Base-by-base conservation (phyloP, 441 rosid genomes). In the Pelargonium exstipulatum region DNA sequence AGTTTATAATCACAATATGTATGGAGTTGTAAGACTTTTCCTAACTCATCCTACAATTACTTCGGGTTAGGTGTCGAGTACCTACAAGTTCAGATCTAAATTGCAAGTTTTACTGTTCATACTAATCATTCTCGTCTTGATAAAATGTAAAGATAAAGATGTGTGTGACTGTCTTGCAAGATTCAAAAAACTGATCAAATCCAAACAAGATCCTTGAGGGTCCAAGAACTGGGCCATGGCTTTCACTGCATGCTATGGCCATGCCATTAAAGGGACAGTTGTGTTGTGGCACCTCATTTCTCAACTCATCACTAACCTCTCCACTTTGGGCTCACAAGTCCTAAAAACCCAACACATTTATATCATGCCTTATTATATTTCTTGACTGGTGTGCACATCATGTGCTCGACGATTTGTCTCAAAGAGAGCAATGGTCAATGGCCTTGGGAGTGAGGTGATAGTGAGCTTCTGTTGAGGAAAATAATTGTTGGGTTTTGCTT, bases 201-300 rank as follows among this genome's bases (percentile, higher is more conserved):
- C 62, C 62, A 58, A 58, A 58, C 32, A 58, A 58, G 62, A 58
- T 58, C 62, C 62, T 16, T 58, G 62, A 58, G 62, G 49, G 49
- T 9, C 49, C 49, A 45, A 45, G 13, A 45, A 45, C 12, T 58
- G 62, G 62, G 62, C 62, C 62, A 57, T 57, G 62, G 61, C 16
- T 1, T 1, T 16, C 61, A 20, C 7, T 55, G 12, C 16, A 7
- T 7, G 8, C 9, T 7, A 37, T 7, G 8, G 42, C 20, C 62
- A 58, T 26, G 10, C 62, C 62, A 58, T 58, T 58, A 58, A 20
- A 18, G 62, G 32, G 62, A 58, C 62, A 58, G 62, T 58, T 58
- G 62, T 58, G 62, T 58, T 58, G 62, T 58, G 62, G 62, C 62
- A 58, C 32, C 62, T 58, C 42, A 37, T 37, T 37, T 37, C 42